These are phyloP conservation scores for Pseudonectria buxi DNA, from an alignment of 2,329 filamentous ascomycete genomes.

Conservation along the genomic window DNA sequence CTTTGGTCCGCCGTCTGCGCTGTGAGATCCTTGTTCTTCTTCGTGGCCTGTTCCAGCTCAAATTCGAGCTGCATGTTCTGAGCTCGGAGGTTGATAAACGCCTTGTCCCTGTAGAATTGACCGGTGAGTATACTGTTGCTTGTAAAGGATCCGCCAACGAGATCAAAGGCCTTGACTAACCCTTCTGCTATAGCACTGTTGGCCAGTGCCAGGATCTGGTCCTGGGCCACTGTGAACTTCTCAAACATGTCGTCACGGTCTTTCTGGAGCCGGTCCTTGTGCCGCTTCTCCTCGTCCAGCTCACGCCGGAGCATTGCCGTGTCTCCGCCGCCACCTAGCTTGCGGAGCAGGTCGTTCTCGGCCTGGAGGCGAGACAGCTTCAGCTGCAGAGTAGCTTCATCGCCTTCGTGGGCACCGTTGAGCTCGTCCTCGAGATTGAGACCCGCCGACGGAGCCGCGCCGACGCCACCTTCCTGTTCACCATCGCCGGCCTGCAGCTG, in stretches of 20 bases:
- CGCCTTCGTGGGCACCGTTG: slow-evolving; percentile 37
- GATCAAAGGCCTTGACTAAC: slow-evolving; percentile 42
- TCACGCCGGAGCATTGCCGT: slow-evolving; percentile 48
- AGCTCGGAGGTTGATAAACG: slow-evolving; percentile 45
- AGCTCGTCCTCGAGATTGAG: slow-evolving; percentile 56
- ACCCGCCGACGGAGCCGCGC: slow-evolving; percentile 11
- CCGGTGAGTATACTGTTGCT: slow-evolving; percentile 37
- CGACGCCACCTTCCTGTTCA: slow-evolving; percentile 13
- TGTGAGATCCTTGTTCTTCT: slow-evolving; percentile 37
- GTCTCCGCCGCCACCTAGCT: slow-evolving; percentile 46
- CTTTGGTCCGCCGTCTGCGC: slow-evolving; percentile 45
- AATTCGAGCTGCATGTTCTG: slow-evolving; percentile 37
- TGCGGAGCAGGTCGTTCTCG: slow-evolving; percentile 54
- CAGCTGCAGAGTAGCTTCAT: slow-evolving; percentile 36
- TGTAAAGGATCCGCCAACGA: slow-evolving; percentile 13
- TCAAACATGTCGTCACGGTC: slow-evolving; percentile 52
- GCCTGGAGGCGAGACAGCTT: slow-evolving; percentile 54
- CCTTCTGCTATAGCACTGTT: slow-evolving; percentile 46
- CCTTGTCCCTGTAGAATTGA: slow-evolving; percentile 44
- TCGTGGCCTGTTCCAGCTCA: slow-evolving; percentile 42
- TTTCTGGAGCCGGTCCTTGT: slow-evolving; percentile 45
- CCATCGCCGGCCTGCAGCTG: slow-evolving; percentile 38
- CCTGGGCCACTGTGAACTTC: slow-evolving; percentile 49
- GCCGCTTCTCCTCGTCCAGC: slow-evolving; percentile 47
- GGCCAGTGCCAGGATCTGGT: slow-evolving; percentile 50